phyloP scores from a whole-genome alignment of 179 eudicot species.

The Silene noctiflora region DNA sequence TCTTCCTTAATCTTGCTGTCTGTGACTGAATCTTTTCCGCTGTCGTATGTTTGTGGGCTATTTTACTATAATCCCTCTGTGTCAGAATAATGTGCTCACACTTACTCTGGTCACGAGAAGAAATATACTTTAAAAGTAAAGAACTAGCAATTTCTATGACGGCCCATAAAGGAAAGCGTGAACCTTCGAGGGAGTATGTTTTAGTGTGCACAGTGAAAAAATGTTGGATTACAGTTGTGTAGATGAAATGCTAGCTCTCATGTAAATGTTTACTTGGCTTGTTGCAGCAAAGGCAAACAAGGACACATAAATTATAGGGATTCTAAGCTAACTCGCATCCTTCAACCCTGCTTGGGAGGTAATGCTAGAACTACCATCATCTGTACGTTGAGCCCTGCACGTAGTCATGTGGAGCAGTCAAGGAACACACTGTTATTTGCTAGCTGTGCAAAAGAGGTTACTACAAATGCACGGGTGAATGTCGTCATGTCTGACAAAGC shows the following conservation, averaged over 20 bases:
- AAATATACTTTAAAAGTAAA: too few species aligned
- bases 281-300: constrained; percentile 81
- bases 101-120: too few species aligned
- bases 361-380: constrained; percentile 97
- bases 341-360: constrained; percentile 96
- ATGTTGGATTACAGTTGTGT: background rate
- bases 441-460: constrained; percentile 96
- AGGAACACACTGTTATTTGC: constrained; percentile 96
- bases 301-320: constrained; percentile 94
- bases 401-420: constrained; percentile 96
- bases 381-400: constrained; percentile 97
- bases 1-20: constrained; percentile 9
- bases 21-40: background rate
- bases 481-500: constrained; percentile 91
- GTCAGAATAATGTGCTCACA: background rate
- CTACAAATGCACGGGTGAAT: constrained; percentile 86
- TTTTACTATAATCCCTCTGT: too few species aligned
- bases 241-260: constrained; percentile 12
- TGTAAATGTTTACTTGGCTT: constrained; percentile 14
- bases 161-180: too few species aligned
- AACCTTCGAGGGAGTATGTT: background rate
- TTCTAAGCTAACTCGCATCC: constrained; percentile 90
- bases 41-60: background rate
- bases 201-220: background rate
- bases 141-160: too few species aligned